Base-by-base conservation (phyloP, 2,329 filamentous ascomycete genomes). In the Harringtonia lauricola region DNA sequence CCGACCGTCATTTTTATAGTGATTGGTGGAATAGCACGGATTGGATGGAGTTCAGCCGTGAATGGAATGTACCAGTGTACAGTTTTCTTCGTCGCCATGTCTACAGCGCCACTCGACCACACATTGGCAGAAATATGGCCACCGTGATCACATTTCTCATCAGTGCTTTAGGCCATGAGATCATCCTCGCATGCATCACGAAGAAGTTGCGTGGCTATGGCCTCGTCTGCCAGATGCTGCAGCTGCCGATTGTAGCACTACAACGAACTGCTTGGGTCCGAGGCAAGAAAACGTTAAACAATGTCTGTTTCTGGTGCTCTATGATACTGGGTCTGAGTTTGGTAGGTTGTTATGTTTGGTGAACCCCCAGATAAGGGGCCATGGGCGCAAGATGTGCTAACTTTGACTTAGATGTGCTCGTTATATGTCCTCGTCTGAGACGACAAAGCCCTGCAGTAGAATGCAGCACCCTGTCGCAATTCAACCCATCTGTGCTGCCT, bases 51-150 rank as follows among this genome's bases (percentile, higher is more conserved):
- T 98, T 96, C 64, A 89, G 82, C 12, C 79, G 88, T 51, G 86
- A 95, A 67, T 96, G 92, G 90, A 96, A 96, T 60, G 79, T 94
- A n/a, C 90, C 90, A 36, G 90, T 95, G 8, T 92, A 96, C 65
- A 84, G 89, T 58, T 98, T 95, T 67, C 83, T 96, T 55, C 81
- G 89, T 8, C 77, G 92, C 21, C 92, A 98, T 63, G 90, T 98
- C 51, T 98, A 96, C 64, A 83, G 79, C 45, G 88, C 88, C 2
- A 84, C 82, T 13, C 73, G 85, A 10, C 78, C 81, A 13, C 79
- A 83, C 53, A 81, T 94, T 55, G 89, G 86, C 18, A 79, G 81
- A 45, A 72, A 75, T 15, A 70, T 83, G 45, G 89, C 92, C 22
- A 96, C 89, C 22, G 66, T 88, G 48, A 85, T 95, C 52, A 96